Conservation (phyloP, 345 rosid genomes). For the Populus ilicifolia region DNA sequence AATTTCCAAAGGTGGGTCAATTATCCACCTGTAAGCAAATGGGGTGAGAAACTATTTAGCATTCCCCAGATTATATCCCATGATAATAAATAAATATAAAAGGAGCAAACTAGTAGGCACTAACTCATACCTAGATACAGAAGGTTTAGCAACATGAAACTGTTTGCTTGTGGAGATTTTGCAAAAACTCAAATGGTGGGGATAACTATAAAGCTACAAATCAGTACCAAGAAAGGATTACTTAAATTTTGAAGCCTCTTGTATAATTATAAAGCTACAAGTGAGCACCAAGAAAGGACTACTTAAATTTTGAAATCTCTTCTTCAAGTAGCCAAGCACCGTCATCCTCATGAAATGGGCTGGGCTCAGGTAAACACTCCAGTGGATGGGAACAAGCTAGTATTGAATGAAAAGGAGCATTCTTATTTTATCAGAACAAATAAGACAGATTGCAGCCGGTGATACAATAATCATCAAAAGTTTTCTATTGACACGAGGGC, state of each 20-base stretch:
- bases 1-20: conserved; percentile 84
- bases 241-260: no score
- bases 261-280: not conserved
- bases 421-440: not conserved
- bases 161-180: not conserved
- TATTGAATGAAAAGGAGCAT: not conserved
- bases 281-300: not conserved
- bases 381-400: not conserved
- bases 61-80: not conserved
- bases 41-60: not conserved
- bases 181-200: not conserved
- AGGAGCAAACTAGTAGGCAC: not conserved
- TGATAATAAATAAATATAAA: not conserved
- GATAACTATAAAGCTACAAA: not conserved
- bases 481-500: not conserved
- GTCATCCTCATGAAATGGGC: not conserved
- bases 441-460: not conserved
- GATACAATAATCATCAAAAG: not conserved
- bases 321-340: not conserved
- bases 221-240: no score
- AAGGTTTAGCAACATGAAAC: not conserved
- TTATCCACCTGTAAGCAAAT: conserved; percentile 61
- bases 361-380: not conserved
- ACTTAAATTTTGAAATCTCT: not conserved
- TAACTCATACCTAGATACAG: not conserved